Evolutionary conservation across 306 rosid genomes (phyloP).

Genomic region (Lotus japonicus): DNA sequence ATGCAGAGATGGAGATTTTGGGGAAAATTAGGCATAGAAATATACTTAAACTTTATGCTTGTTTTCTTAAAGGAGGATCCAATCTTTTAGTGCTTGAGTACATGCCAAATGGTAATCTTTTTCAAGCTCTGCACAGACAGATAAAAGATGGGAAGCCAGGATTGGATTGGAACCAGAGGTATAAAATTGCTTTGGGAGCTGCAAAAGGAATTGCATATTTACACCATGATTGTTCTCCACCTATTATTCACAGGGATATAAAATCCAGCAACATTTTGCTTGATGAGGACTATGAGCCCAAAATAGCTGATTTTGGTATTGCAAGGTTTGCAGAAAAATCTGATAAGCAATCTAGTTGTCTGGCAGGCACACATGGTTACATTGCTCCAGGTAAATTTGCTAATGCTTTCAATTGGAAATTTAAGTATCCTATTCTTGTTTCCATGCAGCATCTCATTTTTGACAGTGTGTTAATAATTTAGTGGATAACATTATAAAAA

Average conservation of each 20-base stretch:
- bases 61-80: conserved; percentile 60
- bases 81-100: conserved; percentile 81
- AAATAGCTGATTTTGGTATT: conserved; percentile 93
- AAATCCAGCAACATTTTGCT: conserved; percentile 93
- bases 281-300: conserved; percentile 63
- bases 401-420: not conserved
- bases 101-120: conserved; percentile 85
- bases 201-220: conserved; percentile 88
- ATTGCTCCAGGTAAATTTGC: conserved; percentile 87
- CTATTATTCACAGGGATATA: conserved; percentile 84
- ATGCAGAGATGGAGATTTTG: conserved; percentile 85
- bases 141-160: conserved; percentile 44
- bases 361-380: conserved; percentile 93
- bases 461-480: too few species aligned
- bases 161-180: conserved; percentile 76
- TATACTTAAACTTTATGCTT: conserved; percentile 88
- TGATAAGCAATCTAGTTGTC: conserved; percentile 43
- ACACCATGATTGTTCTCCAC: conserved; percentile 88
- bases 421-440: not conserved
- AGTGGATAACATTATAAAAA: too few species aligned
- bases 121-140: conserved; percentile 61
- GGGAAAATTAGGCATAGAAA: conserved; percentile 82
- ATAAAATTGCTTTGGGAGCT: conserved; percentile 77
- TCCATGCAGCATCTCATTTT: not conserved
- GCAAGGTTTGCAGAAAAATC: conserved; percentile 69